These are phyloP conservation scores for Penicillium lagena DNA, from an alignment of 495 filamentous ascomycete species.

Conservation along the genomic window DNA sequence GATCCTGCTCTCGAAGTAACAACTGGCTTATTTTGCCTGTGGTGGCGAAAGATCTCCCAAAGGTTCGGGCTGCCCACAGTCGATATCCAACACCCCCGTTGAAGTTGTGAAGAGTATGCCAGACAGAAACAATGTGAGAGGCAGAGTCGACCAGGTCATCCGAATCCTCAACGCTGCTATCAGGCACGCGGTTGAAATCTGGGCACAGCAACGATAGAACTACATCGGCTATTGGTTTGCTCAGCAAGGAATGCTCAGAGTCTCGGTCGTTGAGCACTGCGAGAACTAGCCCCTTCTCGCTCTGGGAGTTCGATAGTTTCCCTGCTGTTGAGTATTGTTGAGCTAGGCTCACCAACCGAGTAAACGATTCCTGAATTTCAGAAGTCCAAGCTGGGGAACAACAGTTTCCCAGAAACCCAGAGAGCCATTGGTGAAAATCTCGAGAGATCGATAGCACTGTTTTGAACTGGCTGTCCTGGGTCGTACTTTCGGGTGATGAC, in stretches of 20 bases:
- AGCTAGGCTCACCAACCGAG: conserved; percentile 56
- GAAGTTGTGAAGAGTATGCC: conserved; percentile 61
- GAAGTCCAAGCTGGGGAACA: conserved; percentile 40
- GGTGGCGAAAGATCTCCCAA: conserved; percentile 78
- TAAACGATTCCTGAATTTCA: conserved; percentile 50
- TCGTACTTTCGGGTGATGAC: conserved; percentile 59
- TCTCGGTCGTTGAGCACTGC: conserved; percentile 69
- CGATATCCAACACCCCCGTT: conserved; percentile 61
- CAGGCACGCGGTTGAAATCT: conserved; percentile 55
- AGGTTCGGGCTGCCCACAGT: conserved; percentile 75
- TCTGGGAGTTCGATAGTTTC: conserved; percentile 51
- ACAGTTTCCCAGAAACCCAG: conserved; percentile 51
- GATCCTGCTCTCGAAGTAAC: conserved; percentile 35
- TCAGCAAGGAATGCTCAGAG: conserved; percentile 54
- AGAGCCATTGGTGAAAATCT: conserved; percentile 67
- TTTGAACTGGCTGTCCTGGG: conserved; percentile 69
- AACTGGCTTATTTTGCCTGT: conserved; percentile 53
- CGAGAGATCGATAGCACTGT: conserved; percentile 61
- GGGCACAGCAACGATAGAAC: conserved; percentile 68
- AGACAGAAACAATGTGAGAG: conserved; percentile 57
- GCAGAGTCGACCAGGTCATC: conserved; percentile 54
- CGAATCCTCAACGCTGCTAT: conserved; percentile 53
- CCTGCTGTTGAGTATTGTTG: conserved; percentile 49
- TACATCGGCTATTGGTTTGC: conserved; percentile 58
- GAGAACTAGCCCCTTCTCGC: conserved; percentile 67